Evolutionary conservation across 345 rosid genomes (phyloP).

Genomic region (Eucalyptus rudis): DNA sequence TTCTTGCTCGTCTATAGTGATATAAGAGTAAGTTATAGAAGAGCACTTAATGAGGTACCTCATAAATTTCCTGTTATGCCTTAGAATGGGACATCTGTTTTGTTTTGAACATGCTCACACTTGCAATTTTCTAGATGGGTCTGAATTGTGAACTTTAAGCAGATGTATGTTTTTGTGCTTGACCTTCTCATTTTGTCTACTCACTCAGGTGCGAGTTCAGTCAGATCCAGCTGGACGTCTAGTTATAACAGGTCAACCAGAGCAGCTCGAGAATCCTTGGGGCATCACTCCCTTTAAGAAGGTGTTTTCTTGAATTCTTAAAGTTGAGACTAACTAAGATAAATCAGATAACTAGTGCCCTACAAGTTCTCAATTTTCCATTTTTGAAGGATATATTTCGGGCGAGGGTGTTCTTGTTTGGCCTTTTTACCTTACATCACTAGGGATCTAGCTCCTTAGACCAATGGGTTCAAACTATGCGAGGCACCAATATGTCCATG

Average conservation of each 20-base stretch:
- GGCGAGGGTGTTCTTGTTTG: neutral
- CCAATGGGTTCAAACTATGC: neutral
- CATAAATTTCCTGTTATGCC: neutral
- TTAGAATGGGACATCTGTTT: neutral
- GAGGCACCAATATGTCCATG: neutral
- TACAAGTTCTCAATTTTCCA: neutral
- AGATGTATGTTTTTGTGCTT: neutral
- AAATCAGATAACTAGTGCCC: neutral
- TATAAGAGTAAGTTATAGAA: neutral
- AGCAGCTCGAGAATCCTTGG: slow-evolving; percentile 82
- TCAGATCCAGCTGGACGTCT: slow-evolving; percentile 77
- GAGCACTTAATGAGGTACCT: neutral
- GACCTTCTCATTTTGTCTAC: neutral
- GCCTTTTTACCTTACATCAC: neutral
- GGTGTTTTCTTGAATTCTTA: slow-evolving; percentile 20
- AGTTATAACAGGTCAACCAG: slow-evolving; percentile 74
- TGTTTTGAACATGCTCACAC: neutral
- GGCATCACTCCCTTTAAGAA: slow-evolving; percentile 82
- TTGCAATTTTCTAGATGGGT: neutral
- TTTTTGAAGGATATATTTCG: neutral
- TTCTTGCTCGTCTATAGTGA: neutral
- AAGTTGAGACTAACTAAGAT: neutral
- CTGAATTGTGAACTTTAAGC: neutral
- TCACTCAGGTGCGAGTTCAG: slow-evolving; percentile 75
- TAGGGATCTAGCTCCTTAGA: neutral